A percentile compares a stretch with the other conserved stretches of the same genome.
phyloP scores from a whole-genome alignment of 768 basidiomycete genomes.

The Boletus edulis region DNA sequence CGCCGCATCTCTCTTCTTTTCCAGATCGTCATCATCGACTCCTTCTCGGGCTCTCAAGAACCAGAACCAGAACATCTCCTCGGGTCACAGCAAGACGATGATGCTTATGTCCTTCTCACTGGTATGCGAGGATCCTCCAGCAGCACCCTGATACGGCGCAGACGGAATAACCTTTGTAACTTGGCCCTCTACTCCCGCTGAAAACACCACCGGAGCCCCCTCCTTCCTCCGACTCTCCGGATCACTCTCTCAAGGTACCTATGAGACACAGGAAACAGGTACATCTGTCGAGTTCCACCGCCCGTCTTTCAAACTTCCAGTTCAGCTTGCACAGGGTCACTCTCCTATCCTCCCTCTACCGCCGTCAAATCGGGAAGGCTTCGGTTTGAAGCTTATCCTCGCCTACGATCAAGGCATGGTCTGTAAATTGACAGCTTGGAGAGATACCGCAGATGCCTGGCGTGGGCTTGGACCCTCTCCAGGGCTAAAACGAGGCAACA shows the following conservation, averaged over 20 bases:
- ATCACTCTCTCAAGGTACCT: slow-evolving; percentile 27
- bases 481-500: slow-evolving; percentile 65
- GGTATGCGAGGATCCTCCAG: too few species aligned
- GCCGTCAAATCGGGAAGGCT: too few species aligned
- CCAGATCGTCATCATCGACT: slow-evolving; percentile 67
- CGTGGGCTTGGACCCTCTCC: slow-evolving; percentile 2
- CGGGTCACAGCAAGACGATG: slow-evolving; percentile 18
- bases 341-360: too few species aligned
- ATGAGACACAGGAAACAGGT: slow-evolving; percentile 25
- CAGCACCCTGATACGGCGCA: slow-evolving; percentile 4
- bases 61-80: background rate
- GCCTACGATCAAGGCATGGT: too few species aligned
- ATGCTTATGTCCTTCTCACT: slow-evolving; percentile 17
- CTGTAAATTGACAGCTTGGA: too few species aligned
- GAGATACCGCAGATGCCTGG: too few species aligned
- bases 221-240: slow-evolving; percentile 29
- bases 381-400: too few species aligned
- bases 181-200: slow-evolving; percentile 52
- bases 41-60: slow-evolving; percentile 33
- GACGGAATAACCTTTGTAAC: slow-evolving; percentile 52
- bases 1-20: slow-evolving; percentile 68
- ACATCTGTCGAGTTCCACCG: too few species aligned
- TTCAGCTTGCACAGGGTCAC: too few species aligned
- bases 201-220: slow-evolving; percentile 18
- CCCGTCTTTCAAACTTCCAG: too few species aligned